phyloP scores from a whole-genome alignment of 1,284 basidiomycete species.

The Cryptococcus amylolentus region DNA sequence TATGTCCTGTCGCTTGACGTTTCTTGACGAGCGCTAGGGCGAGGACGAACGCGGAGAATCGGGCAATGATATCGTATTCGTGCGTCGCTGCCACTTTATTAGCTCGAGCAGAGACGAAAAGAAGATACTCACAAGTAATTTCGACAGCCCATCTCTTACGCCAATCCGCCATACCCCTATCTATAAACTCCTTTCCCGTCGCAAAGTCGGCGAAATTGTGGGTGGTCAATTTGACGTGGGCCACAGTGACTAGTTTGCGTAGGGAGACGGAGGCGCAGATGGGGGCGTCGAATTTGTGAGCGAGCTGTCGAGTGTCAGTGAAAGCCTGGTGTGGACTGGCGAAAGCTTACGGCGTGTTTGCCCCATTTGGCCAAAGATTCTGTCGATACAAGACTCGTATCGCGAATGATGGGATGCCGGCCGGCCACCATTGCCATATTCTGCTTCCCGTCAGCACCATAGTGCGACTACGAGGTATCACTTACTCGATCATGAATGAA shows the following conservation, averaged over 20 bases:
- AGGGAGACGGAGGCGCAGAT: conserved; percentile 22
- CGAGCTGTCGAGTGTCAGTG: conserved; percentile 5
- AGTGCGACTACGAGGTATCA: neutral
- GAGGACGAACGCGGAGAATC: conserved; percentile 17
- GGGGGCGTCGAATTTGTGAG: conserved; percentile 12
- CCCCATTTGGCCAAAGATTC: conserved; percentile 15
- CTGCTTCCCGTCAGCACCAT: neutral
- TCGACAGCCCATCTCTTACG: conserved; percentile 13
- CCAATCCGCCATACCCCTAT: conserved; percentile 12
- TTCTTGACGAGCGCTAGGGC: conserved; percentile 12
- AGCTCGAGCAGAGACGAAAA: neutral
- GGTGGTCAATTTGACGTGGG: conserved; percentile 4
- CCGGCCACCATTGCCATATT: conserved; percentile 25
- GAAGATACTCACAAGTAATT: conserved; percentile 10
- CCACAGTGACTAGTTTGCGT: conserved; percentile 14
- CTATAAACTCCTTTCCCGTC: conserved; percentile 7
- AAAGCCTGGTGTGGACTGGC: neutral
- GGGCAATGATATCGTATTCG: conserved; percentile 24
- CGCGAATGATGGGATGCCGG: conserved; percentile 18
- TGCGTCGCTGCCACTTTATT: conserved; percentile 2
- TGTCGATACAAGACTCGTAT: conserved; percentile 8
- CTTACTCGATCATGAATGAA: conserved; percentile 21
- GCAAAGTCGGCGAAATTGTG: conserved; percentile 1
- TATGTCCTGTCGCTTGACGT: neutral
- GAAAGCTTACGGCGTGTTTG: conserved; percentile 11